Evolutionary conservation across 768 basidiomycete species (phyloP).

Genomic region (Naematelia aurantialba): DNA sequence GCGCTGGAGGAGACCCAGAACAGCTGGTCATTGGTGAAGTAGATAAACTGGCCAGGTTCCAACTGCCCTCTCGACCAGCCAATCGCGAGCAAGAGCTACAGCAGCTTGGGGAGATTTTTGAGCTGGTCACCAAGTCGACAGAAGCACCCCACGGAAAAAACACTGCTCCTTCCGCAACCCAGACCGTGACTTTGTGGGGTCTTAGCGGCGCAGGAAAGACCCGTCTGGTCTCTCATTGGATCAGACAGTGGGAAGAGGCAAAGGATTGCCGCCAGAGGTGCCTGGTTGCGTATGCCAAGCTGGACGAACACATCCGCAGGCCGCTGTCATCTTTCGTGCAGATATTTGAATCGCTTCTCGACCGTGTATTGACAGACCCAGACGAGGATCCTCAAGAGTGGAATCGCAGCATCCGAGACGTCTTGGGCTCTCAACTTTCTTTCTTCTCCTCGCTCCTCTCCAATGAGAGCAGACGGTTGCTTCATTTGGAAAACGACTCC

Average conservation of each 20-base stretch:
- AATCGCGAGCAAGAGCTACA: slow-evolving; percentile 20
- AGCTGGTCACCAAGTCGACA: not conserved
- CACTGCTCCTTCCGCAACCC: not conserved
- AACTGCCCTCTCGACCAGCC: slow-evolving; percentile 15
- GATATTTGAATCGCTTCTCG: slow-evolving; percentile 37
- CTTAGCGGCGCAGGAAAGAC: slow-evolving; percentile 28
- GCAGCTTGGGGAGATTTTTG: slow-evolving; percentile 13
- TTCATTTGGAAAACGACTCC: slow-evolving; percentile 6
- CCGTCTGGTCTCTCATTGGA: slow-evolving; percentile 20
- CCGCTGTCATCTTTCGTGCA: slow-evolving; percentile 52
- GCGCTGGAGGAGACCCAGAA: slow-evolving; percentile 11
- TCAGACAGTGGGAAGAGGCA: slow-evolving; percentile 6
- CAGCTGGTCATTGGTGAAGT: slow-evolving; percentile 28
- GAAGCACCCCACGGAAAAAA: not conserved
- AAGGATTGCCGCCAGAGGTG: not conserved
- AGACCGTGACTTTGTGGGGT: slow-evolving; percentile 24
- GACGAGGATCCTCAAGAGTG: slow-evolving; percentile 30
- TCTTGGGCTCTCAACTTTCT: slow-evolving; percentile 24
- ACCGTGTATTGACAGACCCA: slow-evolving; percentile 40
- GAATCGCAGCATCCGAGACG: slow-evolving; percentile 26
- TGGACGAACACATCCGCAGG: slow-evolving; percentile 66
- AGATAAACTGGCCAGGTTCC: slow-evolving; percentile 20
- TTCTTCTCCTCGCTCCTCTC: slow-evolving; percentile 33
- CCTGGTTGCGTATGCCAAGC: slow-evolving; percentile 54
- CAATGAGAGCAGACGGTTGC: slow-evolving; percentile 19